phyloP scores from a whole-genome alignment of 805 yeast genomes.

The Danielozyma ontarioensis region DNA sequence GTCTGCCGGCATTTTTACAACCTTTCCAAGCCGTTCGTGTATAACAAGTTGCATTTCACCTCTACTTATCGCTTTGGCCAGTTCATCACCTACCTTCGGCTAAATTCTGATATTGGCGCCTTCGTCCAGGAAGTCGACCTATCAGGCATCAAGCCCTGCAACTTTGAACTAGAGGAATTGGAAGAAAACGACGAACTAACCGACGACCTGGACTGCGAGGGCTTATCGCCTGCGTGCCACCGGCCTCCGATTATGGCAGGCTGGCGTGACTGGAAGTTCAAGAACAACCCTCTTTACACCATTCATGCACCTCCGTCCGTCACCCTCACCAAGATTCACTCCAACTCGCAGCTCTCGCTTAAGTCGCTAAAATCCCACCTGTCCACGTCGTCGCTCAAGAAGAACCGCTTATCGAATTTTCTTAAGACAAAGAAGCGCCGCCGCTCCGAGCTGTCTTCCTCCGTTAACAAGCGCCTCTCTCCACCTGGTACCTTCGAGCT shows the following conservation, averaged over 20 bases:
- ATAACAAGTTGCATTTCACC: conserved; percentile 48
- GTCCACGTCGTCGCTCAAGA: conserved; percentile 10
- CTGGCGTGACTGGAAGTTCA: conserved; percentile 90
- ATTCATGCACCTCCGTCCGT: conserved; percentile 15
- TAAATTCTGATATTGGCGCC: conserved; percentile 49
- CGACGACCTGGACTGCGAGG: conserved; percentile 1
- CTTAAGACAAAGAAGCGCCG: conserved; percentile 5
- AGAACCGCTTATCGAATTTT: conserved; percentile 12
- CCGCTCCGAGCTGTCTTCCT: not conserved
- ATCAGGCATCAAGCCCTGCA: conserved; percentile 39
- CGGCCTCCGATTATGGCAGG: conserved; percentile 53
- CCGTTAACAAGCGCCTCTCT: conserved; percentile 12
- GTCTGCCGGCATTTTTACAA: conserved; percentile 48
- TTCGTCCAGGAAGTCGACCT: conserved; percentile 57
- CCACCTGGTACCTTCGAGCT: conserved; percentile 19
- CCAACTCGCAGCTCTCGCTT: conserved; percentile 4
- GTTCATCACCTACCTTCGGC: conserved; percentile 62
- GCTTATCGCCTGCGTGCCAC: too few relatives aligned
- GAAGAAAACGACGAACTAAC: conserved; percentile 4
- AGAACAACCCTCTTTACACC: conserved; percentile 63
- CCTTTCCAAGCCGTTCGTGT: conserved; percentile 51
- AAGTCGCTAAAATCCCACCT: conserved; percentile 11
- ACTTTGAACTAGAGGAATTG: conserved; percentile 15
- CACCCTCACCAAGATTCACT: conserved; percentile 9
- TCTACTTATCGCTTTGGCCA: conserved; percentile 81